Conservation (phyloP, 306 rosid species). For the Cicer cuneatum region DNA sequence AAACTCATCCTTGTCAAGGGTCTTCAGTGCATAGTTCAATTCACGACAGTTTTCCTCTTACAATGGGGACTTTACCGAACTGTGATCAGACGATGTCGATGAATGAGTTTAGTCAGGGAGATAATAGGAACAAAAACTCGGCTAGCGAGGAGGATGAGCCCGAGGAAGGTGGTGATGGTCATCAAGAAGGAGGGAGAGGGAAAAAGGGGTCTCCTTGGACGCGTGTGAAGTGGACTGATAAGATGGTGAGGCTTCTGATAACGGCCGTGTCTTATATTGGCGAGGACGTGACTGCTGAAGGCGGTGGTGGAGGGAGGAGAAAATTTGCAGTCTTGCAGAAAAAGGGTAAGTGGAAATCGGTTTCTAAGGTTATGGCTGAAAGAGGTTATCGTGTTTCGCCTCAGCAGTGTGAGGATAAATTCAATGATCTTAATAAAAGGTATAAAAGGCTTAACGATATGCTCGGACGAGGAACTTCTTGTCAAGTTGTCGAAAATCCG, state of each 20-base stretch:
- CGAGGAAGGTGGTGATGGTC: constrained; percentile 71
- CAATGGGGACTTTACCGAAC: constrained; percentile 64
- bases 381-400: constrained; percentile 89
- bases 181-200: constrained; percentile 59
- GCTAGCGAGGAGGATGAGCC: constrained; percentile 81
- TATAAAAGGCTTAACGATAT: constrained; percentile 86
- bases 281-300: constrained; percentile 65
- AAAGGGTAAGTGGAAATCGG: constrained; percentile 92
- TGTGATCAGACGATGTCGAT: constrained; percentile 63
- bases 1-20: constrained; percentile 62
- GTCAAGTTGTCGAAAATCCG: constrained; percentile 91
- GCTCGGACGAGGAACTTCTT: constrained; percentile 92
- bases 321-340: constrained; percentile 70
- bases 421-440: constrained; percentile 91
- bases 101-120: constrained; percentile 69
- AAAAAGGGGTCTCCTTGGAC: constrained; percentile 81
- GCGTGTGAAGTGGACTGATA: constrained; percentile 91
- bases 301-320: constrained; percentile 71
- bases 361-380: constrained; percentile 93
- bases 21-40: constrained; percentile 54
- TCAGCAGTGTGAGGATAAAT: constrained; percentile 96
- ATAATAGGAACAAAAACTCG: constrained; percentile 74
- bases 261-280: constrained; percentile 86
- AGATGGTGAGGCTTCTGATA: constrained; percentile 90
- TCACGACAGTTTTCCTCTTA: constrained; percentile 70